phyloP scores from a whole-genome alignment of 1,284 basidiomycete genomes.

The Macrocybe sp. region DNA sequence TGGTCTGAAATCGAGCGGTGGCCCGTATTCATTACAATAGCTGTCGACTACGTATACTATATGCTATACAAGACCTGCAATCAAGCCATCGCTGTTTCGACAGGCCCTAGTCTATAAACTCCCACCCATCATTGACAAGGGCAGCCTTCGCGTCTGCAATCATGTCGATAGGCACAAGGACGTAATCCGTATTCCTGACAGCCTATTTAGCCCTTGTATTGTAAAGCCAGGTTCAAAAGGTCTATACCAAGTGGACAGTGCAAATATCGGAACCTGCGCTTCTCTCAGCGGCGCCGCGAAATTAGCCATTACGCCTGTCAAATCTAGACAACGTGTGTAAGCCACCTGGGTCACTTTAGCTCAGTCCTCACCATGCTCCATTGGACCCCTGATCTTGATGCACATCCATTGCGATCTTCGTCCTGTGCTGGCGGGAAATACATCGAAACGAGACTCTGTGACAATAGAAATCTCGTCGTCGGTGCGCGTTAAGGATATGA shows the following conservation, averaged over 20 bases:
- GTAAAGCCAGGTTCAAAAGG: neutral
- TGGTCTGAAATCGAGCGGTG: no score
- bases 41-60: no score
- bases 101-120: constrained; percentile 22
- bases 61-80: neutral
- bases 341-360: neutral
- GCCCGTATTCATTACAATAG: no score
- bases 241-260: constrained; percentile 62
- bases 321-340: constrained; percentile 25
- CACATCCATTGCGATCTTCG: constrained; percentile 47
- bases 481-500: constrained; percentile 58
- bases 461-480: constrained; percentile 59
- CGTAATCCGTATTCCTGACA: constrained; percentile 58
- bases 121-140: constrained; percentile 46
- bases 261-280: constrained; percentile 55
- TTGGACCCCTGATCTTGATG: constrained; percentile 59
- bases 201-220: constrained; percentile 3
- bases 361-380: constrained; percentile 54
- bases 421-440: constrained; percentile 26
- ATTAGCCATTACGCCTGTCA: constrained; percentile 56
- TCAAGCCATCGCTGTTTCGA: neutral
- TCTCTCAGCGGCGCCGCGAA: constrained; percentile 53
- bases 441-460: constrained; percentile 33
- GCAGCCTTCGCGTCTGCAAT: constrained; percentile 34
- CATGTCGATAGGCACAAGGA: constrained; percentile 46